phyloP scores from a whole-genome alignment of 768 basidiomycete genomes.

The Clitopilus hobsonii region DNA sequence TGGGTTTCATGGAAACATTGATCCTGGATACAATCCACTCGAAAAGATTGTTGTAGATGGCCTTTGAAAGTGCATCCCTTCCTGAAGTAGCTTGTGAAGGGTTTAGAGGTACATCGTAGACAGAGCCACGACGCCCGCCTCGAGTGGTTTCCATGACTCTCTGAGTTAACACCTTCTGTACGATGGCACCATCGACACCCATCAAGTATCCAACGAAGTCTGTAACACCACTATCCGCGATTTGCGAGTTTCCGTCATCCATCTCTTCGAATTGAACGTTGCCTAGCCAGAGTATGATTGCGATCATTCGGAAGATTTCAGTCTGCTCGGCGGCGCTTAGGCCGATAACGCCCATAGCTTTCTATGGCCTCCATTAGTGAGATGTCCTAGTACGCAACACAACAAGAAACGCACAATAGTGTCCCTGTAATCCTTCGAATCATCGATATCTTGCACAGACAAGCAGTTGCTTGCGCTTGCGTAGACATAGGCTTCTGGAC shows the following conservation, averaged over 20 bases:
- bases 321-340: conserved; percentile 80
- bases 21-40: conserved; percentile 98
- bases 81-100: conserved; percentile 87
- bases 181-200: conserved; percentile 73
- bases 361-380: conserved; percentile 35
- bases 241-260: conserved; percentile 83
- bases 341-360: conserved; percentile 93
- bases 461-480: conserved; percentile 91
- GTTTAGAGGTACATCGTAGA: conserved; percentile 97
- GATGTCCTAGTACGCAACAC: not conserved
- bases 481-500: conserved; percentile 93
- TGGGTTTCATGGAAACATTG: conserved; percentile 94
- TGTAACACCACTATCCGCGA: conserved; percentile 82
- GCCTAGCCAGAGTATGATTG: conserved; percentile 91
- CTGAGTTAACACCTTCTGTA: conserved; percentile 84
- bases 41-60: conserved; percentile 96
- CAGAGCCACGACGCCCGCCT: conserved; percentile 87
- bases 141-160: conserved; percentile 90
- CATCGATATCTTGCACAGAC: conserved; percentile 87
- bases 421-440: conserved; percentile 80
- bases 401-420: conserved; percentile 62
- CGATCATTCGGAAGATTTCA: conserved; percentile 92
- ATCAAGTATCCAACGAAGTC: conserved; percentile 95
- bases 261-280: conserved; percentile 88
- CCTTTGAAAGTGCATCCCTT: conserved; percentile 89